Evolutionary conservation across 176 grass and related monocot genomes (phyloP), one percentile per base, ranked within the genome.

Genomic region (Alloteropsis semialata): DNA sequence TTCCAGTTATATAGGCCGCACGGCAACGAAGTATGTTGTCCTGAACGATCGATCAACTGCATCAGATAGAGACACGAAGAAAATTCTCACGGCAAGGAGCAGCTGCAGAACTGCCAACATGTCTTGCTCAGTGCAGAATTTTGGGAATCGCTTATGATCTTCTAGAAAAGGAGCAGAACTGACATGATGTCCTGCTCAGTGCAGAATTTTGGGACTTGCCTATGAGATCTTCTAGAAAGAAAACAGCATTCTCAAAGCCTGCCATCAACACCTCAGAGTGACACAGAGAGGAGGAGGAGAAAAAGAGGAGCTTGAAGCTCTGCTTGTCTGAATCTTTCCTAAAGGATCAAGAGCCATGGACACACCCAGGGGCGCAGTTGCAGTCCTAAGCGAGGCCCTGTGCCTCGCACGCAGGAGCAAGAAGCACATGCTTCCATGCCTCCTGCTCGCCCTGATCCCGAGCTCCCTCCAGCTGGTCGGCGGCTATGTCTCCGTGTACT

Each of bases 391-490:
- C 24, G 73, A 88, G 25, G 86, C 81, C 65, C 2, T 74, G 32
- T 72, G 33, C 74, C 55, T 88, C 25, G 55, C 81, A 55, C 43
- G 17, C 21, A 79, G 57, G 46, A 84, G 55, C 66, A 79, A 22
- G 86, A 84, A 79, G 75, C 66, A 79, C 44, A 88, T 83, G 86
- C 54, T 83, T 38, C 75, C 80, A 5, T 60, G 60, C 45, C 66
- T 88, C 44, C n/a, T 83, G 0, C 32, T 88, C 4, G 74, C 74
- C 12, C 22, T 84, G 45, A 59, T 84, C 55, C 18, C 86, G 6
- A 66, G 43, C 44, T 79, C 36, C 42, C 66, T 84, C 16, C 75
- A 74, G 14, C 64, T 83, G 6, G 5, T 84, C 32, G 72, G 51
- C 56, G 10, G 33, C 75, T 71, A 79, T 22, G 32, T 66, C 37